Percentiles rank a stretch among this genome's conserved stretches.
Evolutionary conservation across 116 monocot species (phyloP).

Genomic region (Posidonia oceanica): DNA sequence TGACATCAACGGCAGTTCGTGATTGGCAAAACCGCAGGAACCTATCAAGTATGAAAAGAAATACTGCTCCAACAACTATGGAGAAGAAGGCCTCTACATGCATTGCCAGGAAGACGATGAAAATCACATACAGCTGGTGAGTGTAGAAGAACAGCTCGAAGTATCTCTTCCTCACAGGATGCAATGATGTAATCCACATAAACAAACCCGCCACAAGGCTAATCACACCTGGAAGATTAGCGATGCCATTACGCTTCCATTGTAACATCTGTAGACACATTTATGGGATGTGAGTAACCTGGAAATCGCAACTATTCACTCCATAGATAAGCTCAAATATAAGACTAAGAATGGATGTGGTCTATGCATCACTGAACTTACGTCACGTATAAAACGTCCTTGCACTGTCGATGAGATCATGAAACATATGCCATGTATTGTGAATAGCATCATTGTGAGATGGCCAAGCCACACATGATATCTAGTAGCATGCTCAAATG

Average conservation of each 20-base stretch:
- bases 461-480: constrained; percentile 97
- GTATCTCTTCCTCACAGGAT: constrained; percentile 51
- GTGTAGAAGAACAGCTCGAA: constrained; percentile 99
- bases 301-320: neutral
- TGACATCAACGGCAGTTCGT: constrained; percentile 39
- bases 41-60: constrained; percentile 77
- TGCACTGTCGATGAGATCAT: constrained; percentile 42
- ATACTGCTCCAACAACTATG: constrained; percentile 51
- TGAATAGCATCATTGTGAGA: constrained; percentile 74
- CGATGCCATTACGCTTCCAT: constrained; percentile 58
- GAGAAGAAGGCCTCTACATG: constrained; percentile 82
- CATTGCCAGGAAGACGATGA: constrained; percentile 70
- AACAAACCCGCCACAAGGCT: constrained; percentile 71
- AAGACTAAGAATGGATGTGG: too few species aligned
- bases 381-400: constrained; percentile 15
- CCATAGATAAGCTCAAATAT: neutral
- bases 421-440: constrained; percentile 60
- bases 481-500: constrained; percentile 90
- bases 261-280: constrained; percentile 38
- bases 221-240: constrained; percentile 74
- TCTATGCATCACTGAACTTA: too few species aligned
- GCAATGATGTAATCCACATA: constrained; percentile 91
- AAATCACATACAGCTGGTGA: constrained; percentile 82
- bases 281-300: neutral
- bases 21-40: constrained; percentile 87